These are phyloP conservation scores for Phytophthora meadii DNA, from an alignment of 352 stramenopile genomes.

Conservation along the genomic window DNA sequence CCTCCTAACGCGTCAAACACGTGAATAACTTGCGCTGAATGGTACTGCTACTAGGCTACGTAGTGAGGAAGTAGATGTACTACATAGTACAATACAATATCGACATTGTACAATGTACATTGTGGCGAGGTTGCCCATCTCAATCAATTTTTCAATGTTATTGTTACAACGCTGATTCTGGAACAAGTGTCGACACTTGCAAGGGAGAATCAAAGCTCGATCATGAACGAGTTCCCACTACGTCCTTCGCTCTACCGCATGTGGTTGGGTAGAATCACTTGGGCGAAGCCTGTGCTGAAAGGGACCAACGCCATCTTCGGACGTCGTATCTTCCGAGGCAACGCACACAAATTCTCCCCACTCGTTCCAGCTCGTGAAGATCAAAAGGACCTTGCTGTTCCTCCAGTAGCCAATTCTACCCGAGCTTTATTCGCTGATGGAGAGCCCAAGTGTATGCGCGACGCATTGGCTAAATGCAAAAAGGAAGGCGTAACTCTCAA, in stretches of 20 bases:
- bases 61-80: too few species aligned
- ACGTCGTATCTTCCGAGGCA: slow-evolving; percentile 28
- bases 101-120: too few species aligned
- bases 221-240: slow-evolving; percentile 31
- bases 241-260: slow-evolving; percentile 41
- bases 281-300: slow-evolving; percentile 34
- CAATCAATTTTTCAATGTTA: too few species aligned
- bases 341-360: slow-evolving; percentile 34
- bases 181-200: slow-evolving; percentile 36
- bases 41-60: too few species aligned
- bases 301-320: slow-evolving; percentile 34
- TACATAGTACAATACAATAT: too few species aligned
- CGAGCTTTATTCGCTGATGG: slow-evolving; percentile 52
- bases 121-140: too few species aligned
- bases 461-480: slow-evolving; percentile 42
- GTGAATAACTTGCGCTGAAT: too few species aligned
- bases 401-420: slow-evolving; percentile 35
- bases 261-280: slow-evolving; percentile 35
- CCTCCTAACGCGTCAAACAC: too few species aligned
- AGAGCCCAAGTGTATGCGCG: slow-evolving; percentile 37
- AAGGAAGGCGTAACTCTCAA: slow-evolving; percentile 49
- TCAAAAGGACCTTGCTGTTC: slow-evolving; percentile 44
- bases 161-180: too few species aligned
- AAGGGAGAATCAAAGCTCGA: neutral
- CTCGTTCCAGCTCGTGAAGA: slow-evolving; percentile 28